These are phyloP conservation scores for Melastoma malabathricum DNA, from an alignment of 345 rosid genomes.

Conservation along the genomic window DNA sequence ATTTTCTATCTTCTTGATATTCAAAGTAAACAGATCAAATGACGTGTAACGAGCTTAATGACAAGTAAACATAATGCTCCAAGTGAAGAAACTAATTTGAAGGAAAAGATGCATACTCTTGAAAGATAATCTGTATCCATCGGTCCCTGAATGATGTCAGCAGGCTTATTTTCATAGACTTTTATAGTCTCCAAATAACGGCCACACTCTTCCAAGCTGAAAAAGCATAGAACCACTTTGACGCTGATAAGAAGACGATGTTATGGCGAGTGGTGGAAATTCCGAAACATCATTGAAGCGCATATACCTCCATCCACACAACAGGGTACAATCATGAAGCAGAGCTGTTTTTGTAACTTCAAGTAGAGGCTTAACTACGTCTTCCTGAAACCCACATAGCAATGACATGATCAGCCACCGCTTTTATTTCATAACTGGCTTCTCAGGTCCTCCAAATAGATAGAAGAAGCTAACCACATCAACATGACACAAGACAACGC, in stretches of 20 bases:
- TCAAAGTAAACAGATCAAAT: background rate
- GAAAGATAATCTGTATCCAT: constrained; percentile 86
- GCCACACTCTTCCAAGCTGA: constrained; percentile 86
- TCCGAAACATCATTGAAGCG: background rate
- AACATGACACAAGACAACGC: constrained; percentile 77
- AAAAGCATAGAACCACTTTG: background rate
- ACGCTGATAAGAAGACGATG: background rate
- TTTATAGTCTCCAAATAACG: constrained; percentile 95
- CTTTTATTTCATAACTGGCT: too few relatives aligned
- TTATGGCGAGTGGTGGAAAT: background rate
- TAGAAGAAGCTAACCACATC: constrained; percentile 55
- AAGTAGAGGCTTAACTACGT: constrained; percentile 67
- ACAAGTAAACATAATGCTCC: background rate
- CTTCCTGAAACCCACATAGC: constrained; percentile 39
- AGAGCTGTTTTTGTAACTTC: constrained; percentile 75
- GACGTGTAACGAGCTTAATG: background rate
- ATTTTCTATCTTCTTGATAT: background rate
- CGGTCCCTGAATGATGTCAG: constrained; percentile 89
- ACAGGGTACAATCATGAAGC: constrained; percentile 81
- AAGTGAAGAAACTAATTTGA: background rate
- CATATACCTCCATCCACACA: constrained; percentile 74
- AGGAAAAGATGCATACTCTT: constrained; percentile 27
- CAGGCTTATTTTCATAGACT: constrained; percentile 87
- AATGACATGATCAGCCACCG: background rate
- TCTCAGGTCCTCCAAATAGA: background rate